Conservation (phyloP, 2,329 filamentous ascomycete species). For the Neonectria sp. region DNA sequence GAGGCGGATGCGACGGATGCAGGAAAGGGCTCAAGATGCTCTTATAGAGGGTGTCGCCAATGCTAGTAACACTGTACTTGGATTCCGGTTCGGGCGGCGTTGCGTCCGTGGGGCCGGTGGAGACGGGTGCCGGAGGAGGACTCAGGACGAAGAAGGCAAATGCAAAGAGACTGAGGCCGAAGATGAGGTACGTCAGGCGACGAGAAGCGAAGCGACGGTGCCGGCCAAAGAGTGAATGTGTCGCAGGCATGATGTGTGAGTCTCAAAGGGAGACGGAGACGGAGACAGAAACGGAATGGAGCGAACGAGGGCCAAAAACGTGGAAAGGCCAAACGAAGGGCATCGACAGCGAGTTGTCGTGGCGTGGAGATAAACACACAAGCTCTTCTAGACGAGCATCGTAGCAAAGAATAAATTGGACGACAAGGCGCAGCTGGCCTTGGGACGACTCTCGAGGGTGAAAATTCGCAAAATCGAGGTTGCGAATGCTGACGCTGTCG, state of each 20-base stretch:
- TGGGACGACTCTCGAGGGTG: background rate
- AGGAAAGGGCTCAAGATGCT: slow-evolving; percentile 77
- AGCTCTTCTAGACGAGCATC: background rate
- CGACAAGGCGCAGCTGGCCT: background rate
- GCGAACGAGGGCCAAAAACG: background rate
- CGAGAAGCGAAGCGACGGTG: slow-evolving; percentile 67
- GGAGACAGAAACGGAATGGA: background rate
- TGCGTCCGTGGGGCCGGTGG: slow-evolving; percentile 64
- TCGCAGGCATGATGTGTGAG: slow-evolving; percentile 48
- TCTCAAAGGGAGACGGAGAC: background rate
- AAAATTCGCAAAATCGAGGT: background rate
- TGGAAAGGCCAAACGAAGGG: slow-evolving; percentile 4
- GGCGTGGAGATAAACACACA: background rate
- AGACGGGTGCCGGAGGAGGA: slow-evolving; percentile 65
- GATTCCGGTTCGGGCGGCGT: slow-evolving; percentile 42
- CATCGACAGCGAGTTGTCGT: slow-evolving; percentile 18
- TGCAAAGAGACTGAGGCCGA: slow-evolving; percentile 67
- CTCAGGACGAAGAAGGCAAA: slow-evolving; percentile 67
- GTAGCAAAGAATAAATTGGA: background rate
- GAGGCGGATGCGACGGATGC: slow-evolving; percentile 78
- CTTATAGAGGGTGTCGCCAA: slow-evolving; percentile 59
- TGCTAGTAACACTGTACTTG: slow-evolving; percentile 65
- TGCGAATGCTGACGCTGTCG: slow-evolving; percentile 25
- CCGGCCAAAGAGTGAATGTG: slow-evolving; percentile 60
- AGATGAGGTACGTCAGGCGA: slow-evolving; percentile 67